Conservation (phyloP, 2,329 filamentous ascomycete genomes). For the Pseudocercospora musae region DNA sequence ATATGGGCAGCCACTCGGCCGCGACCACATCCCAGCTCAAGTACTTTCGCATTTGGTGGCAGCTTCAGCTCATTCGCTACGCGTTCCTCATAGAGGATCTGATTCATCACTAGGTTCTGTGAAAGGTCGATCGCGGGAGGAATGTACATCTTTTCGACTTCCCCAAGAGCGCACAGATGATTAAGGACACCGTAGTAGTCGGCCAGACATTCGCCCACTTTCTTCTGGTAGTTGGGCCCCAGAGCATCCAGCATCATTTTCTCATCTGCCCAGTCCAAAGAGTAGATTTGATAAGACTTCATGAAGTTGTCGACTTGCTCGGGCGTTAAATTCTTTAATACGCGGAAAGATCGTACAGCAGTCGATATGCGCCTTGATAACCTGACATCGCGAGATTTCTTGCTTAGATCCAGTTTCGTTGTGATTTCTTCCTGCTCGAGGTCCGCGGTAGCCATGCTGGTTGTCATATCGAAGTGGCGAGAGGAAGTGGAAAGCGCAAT, state of each 20-base stretch:
- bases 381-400: conserved; percentile 16
- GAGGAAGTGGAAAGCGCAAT: background rate
- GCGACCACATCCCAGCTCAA: conserved; percentile 33
- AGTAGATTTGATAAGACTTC: conserved; percentile 32
- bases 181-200: conserved; percentile 33
- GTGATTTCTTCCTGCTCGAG: background rate
- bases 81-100: conserved; percentile 30
- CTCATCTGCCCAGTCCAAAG: conserved; percentile 32
- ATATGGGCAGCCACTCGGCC: conserved; percentile 32
- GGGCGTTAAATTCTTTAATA: conserved; percentile 25
- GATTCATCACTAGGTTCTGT: conserved; percentile 23
- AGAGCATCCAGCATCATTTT: conserved; percentile 28
- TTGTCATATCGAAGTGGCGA: background rate
- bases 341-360: conserved; percentile 27
- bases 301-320: conserved; percentile 31
- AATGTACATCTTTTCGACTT: conserved; percentile 33
- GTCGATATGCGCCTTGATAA: conserved; percentile 23
- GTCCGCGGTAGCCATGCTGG: conserved; percentile 8
- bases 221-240: conserved; percentile 28
- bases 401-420: conserved; percentile 12
- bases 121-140: conserved; percentile 28
- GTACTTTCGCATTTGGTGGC: conserved; percentile 25
- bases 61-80: conserved; percentile 28
- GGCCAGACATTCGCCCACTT: conserved; percentile 28
- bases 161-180: conserved; percentile 31